A percentile compares a stretch with the other conserved stretches of the same genome.
phyloP scores from a whole-genome alignment of 768 basidiomycete genomes.

The Rhizopogon rudus region DNA sequence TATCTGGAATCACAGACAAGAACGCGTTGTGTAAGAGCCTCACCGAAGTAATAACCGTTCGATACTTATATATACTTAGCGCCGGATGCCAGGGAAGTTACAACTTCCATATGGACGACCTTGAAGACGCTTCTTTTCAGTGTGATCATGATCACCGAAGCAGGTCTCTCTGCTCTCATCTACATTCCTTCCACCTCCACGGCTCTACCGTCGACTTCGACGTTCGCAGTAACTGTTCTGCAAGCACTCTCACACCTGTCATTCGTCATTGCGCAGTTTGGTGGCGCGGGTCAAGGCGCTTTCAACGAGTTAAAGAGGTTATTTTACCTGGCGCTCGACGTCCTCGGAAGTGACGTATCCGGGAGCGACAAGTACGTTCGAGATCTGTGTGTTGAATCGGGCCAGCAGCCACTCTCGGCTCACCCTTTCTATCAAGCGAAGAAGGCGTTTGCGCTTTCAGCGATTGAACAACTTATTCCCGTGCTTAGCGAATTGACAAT shows the following conservation, averaged over 20 bases:
- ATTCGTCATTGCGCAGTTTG: constrained; percentile 77
- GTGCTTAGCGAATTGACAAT: constrained; percentile 50
- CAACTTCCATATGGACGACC: constrained; percentile 55
- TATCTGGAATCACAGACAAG: constrained; percentile 21
- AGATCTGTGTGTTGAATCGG: constrained; percentile 28
- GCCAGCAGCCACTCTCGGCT: constrained; percentile 15
- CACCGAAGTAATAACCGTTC: constrained; percentile 1
- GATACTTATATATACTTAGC: constrained; percentile 23
- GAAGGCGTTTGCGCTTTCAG: constrained; percentile 62
- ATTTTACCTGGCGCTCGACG: constrained; percentile 75
- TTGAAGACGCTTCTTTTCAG: constrained; percentile 78
- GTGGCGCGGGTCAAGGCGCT: constrained; percentile 50
- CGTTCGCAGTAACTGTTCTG: constrained; percentile 51
- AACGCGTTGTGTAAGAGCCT: background rate
- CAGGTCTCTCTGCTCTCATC: constrained; percentile 49
- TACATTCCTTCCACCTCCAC: constrained; percentile 41
- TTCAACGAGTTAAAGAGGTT: constrained; percentile 71
- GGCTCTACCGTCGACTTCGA: constrained; percentile 28
- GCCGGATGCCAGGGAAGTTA: constrained; percentile 37
- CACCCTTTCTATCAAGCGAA: constrained; percentile 29
- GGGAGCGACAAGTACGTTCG: constrained; percentile 35
- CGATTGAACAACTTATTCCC: constrained; percentile 74
- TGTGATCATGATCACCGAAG: constrained; percentile 63
- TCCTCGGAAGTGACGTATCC: constrained; percentile 42
- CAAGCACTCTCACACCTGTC: constrained; percentile 61